phyloP scores from a whole-genome alignment of 768 basidiomycete species.

The Psilocybe cubensis region DNA sequence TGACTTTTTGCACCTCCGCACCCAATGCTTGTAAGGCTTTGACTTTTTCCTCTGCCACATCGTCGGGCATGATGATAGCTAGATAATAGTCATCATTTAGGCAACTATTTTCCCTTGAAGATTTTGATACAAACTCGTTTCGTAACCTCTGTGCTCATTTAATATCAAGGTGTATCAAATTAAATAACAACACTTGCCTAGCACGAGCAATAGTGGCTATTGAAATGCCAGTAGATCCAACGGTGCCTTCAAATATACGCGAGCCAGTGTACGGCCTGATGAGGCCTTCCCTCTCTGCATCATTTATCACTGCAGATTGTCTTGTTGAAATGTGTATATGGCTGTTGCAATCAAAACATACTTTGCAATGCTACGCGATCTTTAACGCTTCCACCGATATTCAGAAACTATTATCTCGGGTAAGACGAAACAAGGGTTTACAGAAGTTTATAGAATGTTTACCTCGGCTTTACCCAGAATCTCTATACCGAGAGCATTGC shows the following conservation, averaged over 20 bases:
- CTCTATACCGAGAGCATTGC: conserved; percentile 89
- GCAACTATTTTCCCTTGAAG: not conserved
- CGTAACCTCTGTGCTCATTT: conserved; percentile 72
- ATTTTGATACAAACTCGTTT: conserved; percentile 61
- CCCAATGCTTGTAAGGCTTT: conserved; percentile 83
- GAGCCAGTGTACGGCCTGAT: conserved; percentile 87
- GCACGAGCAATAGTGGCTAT: conserved; percentile 92
- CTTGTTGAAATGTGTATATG: not conserved
- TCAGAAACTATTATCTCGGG: conserved; percentile 83
- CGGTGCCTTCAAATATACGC: conserved; percentile 96
- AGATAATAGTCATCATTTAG: not conserved
- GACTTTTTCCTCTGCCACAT: conserved; percentile 91
- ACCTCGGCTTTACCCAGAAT: conserved; percentile 97
- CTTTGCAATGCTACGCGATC: conserved; percentile 95
- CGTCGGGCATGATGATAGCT: conserved; percentile 92
- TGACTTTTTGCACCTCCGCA: conserved; percentile 85
- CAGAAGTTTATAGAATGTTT: conserved; percentile 6
- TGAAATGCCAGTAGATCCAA: conserved; percentile 95
- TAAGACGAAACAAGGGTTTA: not conserved
- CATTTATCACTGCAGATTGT: conserved; percentile 76
- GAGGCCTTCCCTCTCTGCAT: conserved; percentile 85
- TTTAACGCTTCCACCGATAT: conserved; percentile 97
- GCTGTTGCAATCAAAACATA: conserved; percentile 35
- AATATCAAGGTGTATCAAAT: not conserved
- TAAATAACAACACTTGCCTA: conserved; percentile 50